Evolutionary conservation across 257 asterid species (phyloP).

Genomic region (Capsicum pubescens): DNA sequence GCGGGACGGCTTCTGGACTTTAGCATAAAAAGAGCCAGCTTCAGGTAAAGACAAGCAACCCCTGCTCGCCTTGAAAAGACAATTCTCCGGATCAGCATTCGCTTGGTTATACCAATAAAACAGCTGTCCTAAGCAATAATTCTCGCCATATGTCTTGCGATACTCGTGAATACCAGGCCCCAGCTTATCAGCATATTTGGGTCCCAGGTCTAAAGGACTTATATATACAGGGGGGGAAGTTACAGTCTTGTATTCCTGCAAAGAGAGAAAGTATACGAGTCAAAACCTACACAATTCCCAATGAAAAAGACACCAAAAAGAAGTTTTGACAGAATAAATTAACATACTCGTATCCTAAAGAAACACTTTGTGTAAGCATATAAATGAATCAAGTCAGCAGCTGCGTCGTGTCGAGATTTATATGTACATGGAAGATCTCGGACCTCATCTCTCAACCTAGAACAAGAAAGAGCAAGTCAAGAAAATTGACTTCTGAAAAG

Average conservation of each 20-base stretch:
- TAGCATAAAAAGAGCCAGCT: constrained; percentile 88
- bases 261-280: constrained; percentile 22
- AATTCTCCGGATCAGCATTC: constrained; percentile 78
- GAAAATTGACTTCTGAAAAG: not conserved
- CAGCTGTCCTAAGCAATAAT: constrained; percentile 92
- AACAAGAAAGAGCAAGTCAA: constrained; percentile 35
- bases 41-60: constrained; percentile 97
- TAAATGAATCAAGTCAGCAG: constrained; percentile 96
- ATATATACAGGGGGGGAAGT: constrained; percentile 93
- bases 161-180: constrained; percentile 85
- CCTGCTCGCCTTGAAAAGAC: constrained; percentile 77
- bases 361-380: constrained; percentile 87
- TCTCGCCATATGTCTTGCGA: constrained; percentile 85
- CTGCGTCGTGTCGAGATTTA: constrained; percentile 96
- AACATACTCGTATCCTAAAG: constrained; percentile 76
- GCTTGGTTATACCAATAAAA: constrained; percentile 87
- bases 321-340: constrained; percentile 1
- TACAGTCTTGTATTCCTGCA: constrained; percentile 82
- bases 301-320: not conserved
- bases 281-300: not conserved
- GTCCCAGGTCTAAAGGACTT: constrained; percentile 94
- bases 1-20: constrained; percentile 89
- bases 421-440: constrained; percentile 87
- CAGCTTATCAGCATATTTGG: constrained; percentile 81
- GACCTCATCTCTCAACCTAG: constrained; percentile 98